Evolutionary conservation across 78 protist species (phyloP).

Genomic region (Dictyostelium citrinum): DNA sequence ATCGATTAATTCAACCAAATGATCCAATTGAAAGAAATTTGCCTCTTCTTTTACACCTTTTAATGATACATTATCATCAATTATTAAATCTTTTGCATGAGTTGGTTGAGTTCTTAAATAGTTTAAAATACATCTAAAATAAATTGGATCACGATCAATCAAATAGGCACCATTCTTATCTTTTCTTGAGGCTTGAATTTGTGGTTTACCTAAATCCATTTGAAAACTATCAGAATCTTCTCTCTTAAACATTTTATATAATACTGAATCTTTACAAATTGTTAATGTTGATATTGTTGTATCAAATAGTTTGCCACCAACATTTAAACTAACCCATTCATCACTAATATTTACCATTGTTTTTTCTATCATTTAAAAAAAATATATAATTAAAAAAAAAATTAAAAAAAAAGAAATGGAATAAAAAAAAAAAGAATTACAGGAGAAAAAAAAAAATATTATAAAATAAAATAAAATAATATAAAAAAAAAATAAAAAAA

Average conservation of each 20-base stretch:
- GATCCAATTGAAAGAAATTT: constrained; percentile 36
- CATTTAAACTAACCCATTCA: constrained; percentile 75
- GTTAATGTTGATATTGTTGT: constrained; percentile 68
- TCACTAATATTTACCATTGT: background rate
- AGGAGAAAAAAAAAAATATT: background rate
- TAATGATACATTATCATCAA: constrained; percentile 44
- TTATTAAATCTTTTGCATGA: background rate
- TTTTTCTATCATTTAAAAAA: background rate
- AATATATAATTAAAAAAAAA: background rate
- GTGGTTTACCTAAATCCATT: background rate
- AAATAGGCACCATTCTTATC: constrained; percentile 32
- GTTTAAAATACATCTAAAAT: constrained; percentile 61
- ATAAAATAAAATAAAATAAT: background rate
- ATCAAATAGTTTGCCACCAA: constrained; percentile 60
- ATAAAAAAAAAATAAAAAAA: background rate
- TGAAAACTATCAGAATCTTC: background rate
- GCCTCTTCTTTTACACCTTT: constrained; percentile 68
- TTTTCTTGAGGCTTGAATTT: background rate
- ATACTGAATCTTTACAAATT: constrained; percentile 17
- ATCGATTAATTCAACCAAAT: constrained; percentile 6
- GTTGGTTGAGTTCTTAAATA: constrained; percentile 38
- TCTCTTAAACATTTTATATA: constrained; percentile 50
- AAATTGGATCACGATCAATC: constrained; percentile 68
- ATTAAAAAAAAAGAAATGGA: background rate
- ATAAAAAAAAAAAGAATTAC: background rate